Evolutionary conservation across 805 yeast genomes (phyloP), one percentile per base, ranked within the genome.

Genomic region (Kodamaea kakaduensis): DNA sequence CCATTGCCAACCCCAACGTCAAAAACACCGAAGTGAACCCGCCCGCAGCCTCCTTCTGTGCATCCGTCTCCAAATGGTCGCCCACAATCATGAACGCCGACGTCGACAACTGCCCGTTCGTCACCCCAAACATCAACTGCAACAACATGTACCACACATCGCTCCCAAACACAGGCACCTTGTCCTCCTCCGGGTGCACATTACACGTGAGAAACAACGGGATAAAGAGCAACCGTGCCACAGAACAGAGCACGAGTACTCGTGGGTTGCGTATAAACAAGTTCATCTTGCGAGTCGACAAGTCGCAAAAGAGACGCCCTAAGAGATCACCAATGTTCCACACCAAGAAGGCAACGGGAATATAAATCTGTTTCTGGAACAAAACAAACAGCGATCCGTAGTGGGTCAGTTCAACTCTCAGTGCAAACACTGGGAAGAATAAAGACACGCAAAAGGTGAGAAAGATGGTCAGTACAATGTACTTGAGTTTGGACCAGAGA

Each of bases 291-390:
- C 49, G 10, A 68, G 71, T 41, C 34, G 84, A 78, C n/a, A n/a
- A n/a, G n/a, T n/a, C n/a, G 68, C 96, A 78, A 22, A 71, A 42
- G 4, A 86, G 54, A 31, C 98, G 68, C 1, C 97, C 97, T 3
- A 67, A 57, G 17, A 93, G 65, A 54, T 90, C 98, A 13, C 97
- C 97, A 9, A 77, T 38, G 57, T 90, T 90, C 98, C 98, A 90
- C 10, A 84, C 56, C 15, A 89, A 63, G 54, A 82, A 87, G 3
- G 86, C 79, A 34, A 87, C 56, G 2, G 97, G 97, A 12, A 86
- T 73, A 48, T 55, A 75, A 14, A 73, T 58, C 35, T 63, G 64
- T 40, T 66, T 72, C 31, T 58, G 58, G 51, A 73, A 81, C 22
- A 79, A 64, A 22, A 58, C 45, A 27, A 45, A 40, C 1, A 44